These are phyloP conservation scores for Ceratopteris richardii DNA, from an alignment of 75 land plant genomes.

Conservation along the genomic window DNA sequence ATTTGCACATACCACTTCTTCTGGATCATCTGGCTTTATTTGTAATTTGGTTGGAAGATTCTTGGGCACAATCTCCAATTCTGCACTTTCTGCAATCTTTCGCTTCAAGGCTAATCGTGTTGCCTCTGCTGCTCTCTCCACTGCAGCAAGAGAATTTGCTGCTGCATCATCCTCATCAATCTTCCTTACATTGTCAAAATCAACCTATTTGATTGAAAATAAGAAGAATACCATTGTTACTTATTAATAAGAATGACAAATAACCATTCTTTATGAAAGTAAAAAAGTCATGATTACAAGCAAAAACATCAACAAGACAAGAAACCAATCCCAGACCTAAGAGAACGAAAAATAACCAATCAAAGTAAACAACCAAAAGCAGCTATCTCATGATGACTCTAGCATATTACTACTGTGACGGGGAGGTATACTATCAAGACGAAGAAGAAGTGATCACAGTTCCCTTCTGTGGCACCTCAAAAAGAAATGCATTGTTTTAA, in stretches of 20 bases:
- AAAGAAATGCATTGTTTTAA: too few species aligned
- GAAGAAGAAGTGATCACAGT: too few species aligned
- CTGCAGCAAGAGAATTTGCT: slow-evolving; percentile 64
- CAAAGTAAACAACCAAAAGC: too few species aligned
- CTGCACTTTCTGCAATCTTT: slow-evolving; percentile 84
- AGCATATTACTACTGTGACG: too few species aligned
- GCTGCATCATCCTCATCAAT: slow-evolving; percentile 29
- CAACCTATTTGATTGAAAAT: slow-evolving; percentile 47
- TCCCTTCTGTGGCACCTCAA: too few species aligned
- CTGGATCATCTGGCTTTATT: slow-evolving; percentile 85
- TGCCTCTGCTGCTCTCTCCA: slow-evolving; percentile 85
- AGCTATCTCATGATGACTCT: too few species aligned
- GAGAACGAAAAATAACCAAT: too few species aligned
- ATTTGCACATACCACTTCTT: slow-evolving; percentile 74
- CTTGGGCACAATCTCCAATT: slow-evolving; percentile 48
- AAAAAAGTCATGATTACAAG: background rate
- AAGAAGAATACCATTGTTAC: background rate
- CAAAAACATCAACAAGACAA: too few species aligned
- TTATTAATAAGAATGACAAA: background rate
- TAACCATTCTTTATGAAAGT: too few species aligned
- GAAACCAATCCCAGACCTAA: too few species aligned
- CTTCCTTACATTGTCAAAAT: slow-evolving; percentile 69
- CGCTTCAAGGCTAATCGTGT: slow-evolving; percentile 78
- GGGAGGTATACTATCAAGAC: too few species aligned
- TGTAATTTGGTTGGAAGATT: slow-evolving; percentile 75